These are phyloP conservation scores for Sclerotinia spermophila DNA, from an alignment of 2,329 filamentous ascomycete species.

Conservation along the genomic window DNA sequence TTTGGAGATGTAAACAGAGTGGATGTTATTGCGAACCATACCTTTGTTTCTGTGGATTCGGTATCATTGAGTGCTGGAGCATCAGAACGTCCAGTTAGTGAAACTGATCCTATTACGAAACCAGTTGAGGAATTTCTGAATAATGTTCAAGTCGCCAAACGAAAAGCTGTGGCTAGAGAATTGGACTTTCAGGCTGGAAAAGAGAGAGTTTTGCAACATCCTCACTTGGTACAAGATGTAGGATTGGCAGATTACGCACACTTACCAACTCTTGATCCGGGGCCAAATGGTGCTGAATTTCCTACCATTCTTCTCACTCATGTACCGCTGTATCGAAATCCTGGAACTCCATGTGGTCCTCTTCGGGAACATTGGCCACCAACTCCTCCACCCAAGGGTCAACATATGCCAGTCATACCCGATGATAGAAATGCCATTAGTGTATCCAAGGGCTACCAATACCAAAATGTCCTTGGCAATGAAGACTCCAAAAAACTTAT, in stretches of 20 bases:
- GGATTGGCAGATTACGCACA: slow-evolving; percentile 40
- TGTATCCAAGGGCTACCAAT: slow-evolving; percentile 81
- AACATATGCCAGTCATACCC: slow-evolving; percentile 49
- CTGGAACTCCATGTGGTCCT: slow-evolving; percentile 83
- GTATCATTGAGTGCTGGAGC: slow-evolving; percentile 77
- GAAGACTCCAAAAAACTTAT: slow-evolving; percentile 73
- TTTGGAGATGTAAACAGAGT: slow-evolving; percentile 92
- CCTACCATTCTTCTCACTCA: slow-evolving; percentile 89
- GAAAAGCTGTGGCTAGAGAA: slow-evolving; percentile 65
- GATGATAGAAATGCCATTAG: slow-evolving; percentile 76
- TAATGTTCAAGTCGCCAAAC: slow-evolving; percentile 59
- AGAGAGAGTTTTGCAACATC: slow-evolving; percentile 49
- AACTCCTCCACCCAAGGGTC: slow-evolving; percentile 56
- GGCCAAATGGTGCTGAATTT: slow-evolving; percentile 54
- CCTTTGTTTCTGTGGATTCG: slow-evolving; percentile 85
- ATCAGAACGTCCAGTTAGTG: slow-evolving; percentile 42
- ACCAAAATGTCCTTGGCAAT: slow-evolving; percentile 86
- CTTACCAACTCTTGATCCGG: slow-evolving; percentile 42
- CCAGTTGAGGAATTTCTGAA: slow-evolving; percentile 75
- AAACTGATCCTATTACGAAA: slow-evolving; percentile 63
- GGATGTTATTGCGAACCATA: slow-evolving; percentile 91
- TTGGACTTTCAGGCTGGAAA: slow-evolving; percentile 62
- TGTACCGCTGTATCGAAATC: slow-evolving; percentile 79
- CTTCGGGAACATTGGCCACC: slow-evolving; percentile 81
- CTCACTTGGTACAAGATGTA: slow-evolving; percentile 56